Percentiles rank a stretch among this genome's conserved stretches.
Conservation (phyloP, 1,139 yeast genomes). For the Blastobotrys malaysiensis region DNA sequence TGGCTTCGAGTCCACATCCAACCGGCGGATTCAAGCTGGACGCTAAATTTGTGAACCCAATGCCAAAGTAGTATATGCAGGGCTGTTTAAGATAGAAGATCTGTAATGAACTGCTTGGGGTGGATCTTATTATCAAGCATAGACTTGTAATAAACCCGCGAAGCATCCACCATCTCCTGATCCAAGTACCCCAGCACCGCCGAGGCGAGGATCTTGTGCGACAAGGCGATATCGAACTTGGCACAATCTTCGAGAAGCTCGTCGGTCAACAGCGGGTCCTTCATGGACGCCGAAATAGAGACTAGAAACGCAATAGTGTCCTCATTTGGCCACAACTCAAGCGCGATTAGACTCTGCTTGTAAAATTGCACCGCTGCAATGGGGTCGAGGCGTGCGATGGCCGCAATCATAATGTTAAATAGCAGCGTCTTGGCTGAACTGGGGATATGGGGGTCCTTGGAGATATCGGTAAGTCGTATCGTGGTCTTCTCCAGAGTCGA, state of each 20-base stretch:
- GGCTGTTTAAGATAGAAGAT: background rate
- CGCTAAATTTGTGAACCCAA: no score
- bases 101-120: background rate
- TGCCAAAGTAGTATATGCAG: no score
- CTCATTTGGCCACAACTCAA: conserved; percentile 21
- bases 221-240: background rate
- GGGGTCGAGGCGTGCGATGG: conserved; percentile 9
- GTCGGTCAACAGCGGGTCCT: conserved; percentile 16
- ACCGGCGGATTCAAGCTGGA: no score
- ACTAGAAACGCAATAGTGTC: conserved; percentile 23
- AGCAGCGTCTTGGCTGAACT: conserved; percentile 24
- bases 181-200: conserved; percentile 1
- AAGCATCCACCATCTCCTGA: background rate
- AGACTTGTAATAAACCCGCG: background rate
- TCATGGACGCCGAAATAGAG: background rate
- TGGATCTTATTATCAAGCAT: background rate
- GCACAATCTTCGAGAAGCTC: conserved; percentile 17
- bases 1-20: no score
- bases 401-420: conserved; percentile 23
- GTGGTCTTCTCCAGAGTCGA: background rate
- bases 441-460: conserved; percentile 15
- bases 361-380: conserved; percentile 17
- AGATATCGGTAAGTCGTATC: conserved; percentile 26
- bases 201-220: background rate
- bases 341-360: conserved; percentile 15